These are phyloP conservation scores for Epichloe hybrida DNA, from an alignment of 2,329 filamentous ascomycete species.

Conservation along the genomic window DNA sequence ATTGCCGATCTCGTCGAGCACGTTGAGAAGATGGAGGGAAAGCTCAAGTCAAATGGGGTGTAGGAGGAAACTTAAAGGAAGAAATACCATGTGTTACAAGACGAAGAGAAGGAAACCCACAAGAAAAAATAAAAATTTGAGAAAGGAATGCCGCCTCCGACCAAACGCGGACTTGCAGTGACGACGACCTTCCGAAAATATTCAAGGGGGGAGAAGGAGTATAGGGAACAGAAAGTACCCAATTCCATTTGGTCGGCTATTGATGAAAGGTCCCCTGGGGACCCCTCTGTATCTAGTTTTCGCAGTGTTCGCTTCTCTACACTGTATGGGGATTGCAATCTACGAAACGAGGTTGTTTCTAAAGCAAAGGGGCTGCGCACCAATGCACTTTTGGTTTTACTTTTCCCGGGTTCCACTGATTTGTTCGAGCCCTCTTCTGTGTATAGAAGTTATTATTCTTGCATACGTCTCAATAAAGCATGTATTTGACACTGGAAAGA, in stretches of 20 bases:
- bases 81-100: not conserved
- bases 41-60: conserved; percentile 27
- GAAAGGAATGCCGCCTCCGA: not conserved
- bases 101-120: not conserved
- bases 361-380: not conserved
- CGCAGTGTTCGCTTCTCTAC: not conserved
- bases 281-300: not conserved
- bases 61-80: not conserved
- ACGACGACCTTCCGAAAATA: not conserved
- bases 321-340: not conserved
- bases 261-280: too few relatives aligned
- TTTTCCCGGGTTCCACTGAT: not conserved
- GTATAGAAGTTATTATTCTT: too few relatives aligned
- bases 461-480: too few relatives aligned
- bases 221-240: not conserved
- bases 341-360: not conserved
- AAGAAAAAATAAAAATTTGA: not conserved
- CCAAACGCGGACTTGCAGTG: too few relatives aligned
- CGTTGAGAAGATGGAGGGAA: conserved; percentile 62
- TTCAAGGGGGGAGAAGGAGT: not conserved
- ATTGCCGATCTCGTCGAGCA: conserved; percentile 81
- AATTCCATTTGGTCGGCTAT: too few relatives aligned
- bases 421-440: too few relatives aligned
- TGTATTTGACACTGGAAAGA: too few relatives aligned
- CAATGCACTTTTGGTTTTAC: not conserved